Conservation (phyloP, 176 grass and related monocot species). For the Chrysopogon serrulatus region DNA sequence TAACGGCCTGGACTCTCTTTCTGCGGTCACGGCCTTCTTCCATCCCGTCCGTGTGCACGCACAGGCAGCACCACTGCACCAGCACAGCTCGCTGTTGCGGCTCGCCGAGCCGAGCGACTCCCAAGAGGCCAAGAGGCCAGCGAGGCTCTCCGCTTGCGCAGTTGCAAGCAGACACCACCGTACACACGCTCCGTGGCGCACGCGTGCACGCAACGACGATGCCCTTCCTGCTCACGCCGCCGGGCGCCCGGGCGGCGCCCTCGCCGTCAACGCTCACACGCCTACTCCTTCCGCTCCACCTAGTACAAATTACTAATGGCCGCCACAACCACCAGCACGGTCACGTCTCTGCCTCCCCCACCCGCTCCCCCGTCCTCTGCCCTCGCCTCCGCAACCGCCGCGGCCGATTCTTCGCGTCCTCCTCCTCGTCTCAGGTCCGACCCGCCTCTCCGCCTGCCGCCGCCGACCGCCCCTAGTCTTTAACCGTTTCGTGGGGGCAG, state of each 20-base stretch:
- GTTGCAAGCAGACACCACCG: no score
- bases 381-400: not conserved
- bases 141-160: conserved; percentile 14
- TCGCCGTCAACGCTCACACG: conserved; percentile 43
- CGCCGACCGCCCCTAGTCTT: no score
- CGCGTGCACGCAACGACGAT: conserved; percentile 52
- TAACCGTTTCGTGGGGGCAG: not conserved
- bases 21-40: not conserved
- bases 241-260: conserved; percentile 7
- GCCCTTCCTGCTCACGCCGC: conserved; percentile 42
- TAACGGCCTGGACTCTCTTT: not conserved
- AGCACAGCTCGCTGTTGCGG: not conserved
- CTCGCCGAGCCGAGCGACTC: conserved; percentile 2
- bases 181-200: not conserved
- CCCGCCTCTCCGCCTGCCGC: not conserved
- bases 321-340: not conserved
- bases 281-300: conserved; percentile 29
- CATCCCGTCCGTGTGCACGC: not conserved
- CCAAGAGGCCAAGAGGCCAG: not conserved
- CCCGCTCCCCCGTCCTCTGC: not conserved
- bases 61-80: no score
- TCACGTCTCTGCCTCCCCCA: not conserved
- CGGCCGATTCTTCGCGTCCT: conserved; percentile 19
- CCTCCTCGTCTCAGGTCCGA: conserved; percentile 33
- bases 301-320: conserved; percentile 21